These are phyloP conservation scores for Fusarium solani-melongenae DNA, from an alignment of 2,329 filamentous ascomycete species.

Conservation along the genomic window DNA sequence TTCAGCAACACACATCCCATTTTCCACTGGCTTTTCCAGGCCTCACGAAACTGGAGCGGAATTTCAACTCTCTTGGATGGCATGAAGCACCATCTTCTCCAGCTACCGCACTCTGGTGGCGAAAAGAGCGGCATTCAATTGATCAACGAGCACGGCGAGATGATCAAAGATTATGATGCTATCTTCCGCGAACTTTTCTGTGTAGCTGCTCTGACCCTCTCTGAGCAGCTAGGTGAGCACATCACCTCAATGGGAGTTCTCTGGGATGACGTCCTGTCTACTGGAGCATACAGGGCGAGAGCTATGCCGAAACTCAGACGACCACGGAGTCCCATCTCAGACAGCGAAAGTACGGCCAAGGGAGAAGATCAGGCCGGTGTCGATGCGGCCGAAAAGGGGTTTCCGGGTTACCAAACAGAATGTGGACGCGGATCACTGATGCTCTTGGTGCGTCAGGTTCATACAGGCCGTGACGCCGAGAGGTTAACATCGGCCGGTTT, in stretches of 20 bases:
- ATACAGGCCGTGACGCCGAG: conserved; percentile 66
- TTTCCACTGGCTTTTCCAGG: conserved; percentile 88
- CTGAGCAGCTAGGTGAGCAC: conserved; percentile 71
- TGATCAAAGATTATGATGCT: conserved; percentile 76
- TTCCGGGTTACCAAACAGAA: conserved; percentile 42
- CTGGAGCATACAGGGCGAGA: conserved; percentile 55
- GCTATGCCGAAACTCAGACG: conserved; percentile 28
- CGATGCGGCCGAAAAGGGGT: conserved; percentile 54
- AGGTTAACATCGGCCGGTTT: conserved; percentile 77
- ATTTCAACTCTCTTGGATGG: conserved; percentile 74
- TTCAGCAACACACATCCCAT: conserved; percentile 81
- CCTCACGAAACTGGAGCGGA: conserved; percentile 79
- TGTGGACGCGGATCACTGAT: conserved; percentile 81
- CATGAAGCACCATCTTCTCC: conserved; percentile 77
- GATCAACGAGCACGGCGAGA: conserved; percentile 64
- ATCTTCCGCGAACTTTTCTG: conserved; percentile 87
- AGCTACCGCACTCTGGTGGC: conserved; percentile 49
- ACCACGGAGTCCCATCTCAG: conserved; percentile 10
- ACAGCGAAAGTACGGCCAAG: not conserved
- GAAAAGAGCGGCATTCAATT: conserved; percentile 51
- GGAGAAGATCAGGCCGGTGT: conserved; percentile 33
- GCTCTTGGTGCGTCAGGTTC: conserved; percentile 77
- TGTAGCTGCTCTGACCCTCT: conserved; percentile 78
- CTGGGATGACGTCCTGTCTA: conserved; percentile 80
- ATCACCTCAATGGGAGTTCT: conserved; percentile 73